phyloP scores from a whole-genome alignment of 768 basidiomycete genomes.

The Kwoniella dejecticola region DNA sequence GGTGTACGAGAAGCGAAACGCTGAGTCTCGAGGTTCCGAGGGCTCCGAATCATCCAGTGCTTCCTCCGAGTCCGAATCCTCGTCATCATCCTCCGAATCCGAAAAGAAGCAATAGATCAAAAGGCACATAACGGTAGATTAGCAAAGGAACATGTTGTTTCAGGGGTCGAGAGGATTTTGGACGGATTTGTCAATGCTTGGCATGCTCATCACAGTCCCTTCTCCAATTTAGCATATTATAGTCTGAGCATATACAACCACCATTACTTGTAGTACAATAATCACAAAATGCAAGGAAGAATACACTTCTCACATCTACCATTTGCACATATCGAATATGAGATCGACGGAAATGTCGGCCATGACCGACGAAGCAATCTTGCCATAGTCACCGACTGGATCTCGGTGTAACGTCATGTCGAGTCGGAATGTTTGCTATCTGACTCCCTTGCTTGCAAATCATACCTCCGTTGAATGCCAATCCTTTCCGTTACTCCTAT shows the following conservation, averaged over 20 bases:
- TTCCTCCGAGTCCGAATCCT: conserved; percentile 24
- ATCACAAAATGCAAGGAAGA: conserved; percentile 25
- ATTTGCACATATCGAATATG: neutral
- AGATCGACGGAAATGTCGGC: neutral
- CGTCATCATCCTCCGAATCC: conserved; percentile 26
- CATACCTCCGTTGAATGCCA: too few relatives aligned
- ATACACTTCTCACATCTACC: conserved; percentile 18
- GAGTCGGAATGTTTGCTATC: too few relatives aligned
- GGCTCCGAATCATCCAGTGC: conserved; percentile 19
- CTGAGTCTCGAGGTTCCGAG: conserved; percentile 62
- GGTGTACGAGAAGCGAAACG: conserved; percentile 88
- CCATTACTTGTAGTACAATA: conserved; percentile 12
- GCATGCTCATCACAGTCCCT: neutral
- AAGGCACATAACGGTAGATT: neutral
- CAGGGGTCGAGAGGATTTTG: neutral
- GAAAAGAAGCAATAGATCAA: conserved; percentile 46
- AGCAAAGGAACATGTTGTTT: neutral
- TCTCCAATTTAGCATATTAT: conserved; percentile 9
- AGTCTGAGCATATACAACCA: conserved; percentile 9
- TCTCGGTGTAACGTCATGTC: too few relatives aligned
- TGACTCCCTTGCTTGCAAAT: too few relatives aligned
- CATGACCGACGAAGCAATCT: neutral
- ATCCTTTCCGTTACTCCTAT: too few relatives aligned
- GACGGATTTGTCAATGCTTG: neutral
- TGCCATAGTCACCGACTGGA: too few relatives aligned